Percentiles rank a stretch among this genome's conserved stretches.
Evolutionary conservation across 1,284 basidiomycete species (phyloP).

Genomic region (Malassezia slooffiae): DNA sequence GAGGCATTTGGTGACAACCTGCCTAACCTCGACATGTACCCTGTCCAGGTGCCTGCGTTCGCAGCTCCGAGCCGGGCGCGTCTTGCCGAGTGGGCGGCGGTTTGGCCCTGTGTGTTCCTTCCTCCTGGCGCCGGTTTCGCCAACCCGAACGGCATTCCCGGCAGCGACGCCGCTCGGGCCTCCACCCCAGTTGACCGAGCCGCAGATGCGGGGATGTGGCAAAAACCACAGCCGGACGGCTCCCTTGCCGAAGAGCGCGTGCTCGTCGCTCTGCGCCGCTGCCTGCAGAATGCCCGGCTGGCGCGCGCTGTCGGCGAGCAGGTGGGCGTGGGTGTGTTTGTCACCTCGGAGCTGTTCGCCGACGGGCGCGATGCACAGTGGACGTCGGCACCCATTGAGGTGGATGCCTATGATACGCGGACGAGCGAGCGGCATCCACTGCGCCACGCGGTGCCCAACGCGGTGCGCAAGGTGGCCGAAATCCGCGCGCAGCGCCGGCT

Average conservation of each 20-base stretch:
- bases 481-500: conserved; percentile 2
- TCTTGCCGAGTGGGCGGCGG: conserved; percentile 50
- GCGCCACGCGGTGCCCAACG: conserved; percentile 34
- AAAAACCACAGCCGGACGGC: too few relatives aligned
- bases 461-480: conserved; percentile 21
- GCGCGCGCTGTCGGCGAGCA: conserved; percentile 2
- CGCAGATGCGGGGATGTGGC: conserved; percentile 21
- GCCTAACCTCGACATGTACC: conserved; percentile 36
- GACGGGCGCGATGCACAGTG: neutral
- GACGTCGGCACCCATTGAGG: conserved; percentile 16
- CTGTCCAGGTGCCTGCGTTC: conserved; percentile 57
- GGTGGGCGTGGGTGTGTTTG: conserved; percentile 7
- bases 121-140: conserved; percentile 17
- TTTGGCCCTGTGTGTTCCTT: conserved; percentile 39
- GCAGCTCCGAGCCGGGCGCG: conserved; percentile 63
- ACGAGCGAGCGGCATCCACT: conserved; percentile 27
- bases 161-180: conserved; percentile 13
- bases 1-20: neutral
- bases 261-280: conserved; percentile 5
- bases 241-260: conserved; percentile 3
- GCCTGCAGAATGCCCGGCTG: conserved; percentile 19
- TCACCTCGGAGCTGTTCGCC: neutral
- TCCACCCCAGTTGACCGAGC: conserved; percentile 22
- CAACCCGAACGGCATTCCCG: conserved; percentile 6
- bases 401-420: conserved; percentile 32